These are phyloP conservation scores for Metschnikowia amazonensis DNA, from an alignment of 805 yeast species.

Conservation along the genomic window DNA sequence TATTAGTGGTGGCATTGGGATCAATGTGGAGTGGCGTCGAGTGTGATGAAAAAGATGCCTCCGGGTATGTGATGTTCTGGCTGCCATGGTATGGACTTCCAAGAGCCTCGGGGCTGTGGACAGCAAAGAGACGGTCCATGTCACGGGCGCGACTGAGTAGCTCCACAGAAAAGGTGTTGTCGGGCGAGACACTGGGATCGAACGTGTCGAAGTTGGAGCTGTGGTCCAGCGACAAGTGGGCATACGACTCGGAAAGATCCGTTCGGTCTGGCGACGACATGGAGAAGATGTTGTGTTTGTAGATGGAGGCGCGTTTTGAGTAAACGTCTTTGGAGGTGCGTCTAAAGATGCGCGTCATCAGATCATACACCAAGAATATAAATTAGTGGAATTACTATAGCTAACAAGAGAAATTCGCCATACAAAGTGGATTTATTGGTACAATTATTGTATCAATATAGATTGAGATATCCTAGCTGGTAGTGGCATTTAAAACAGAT, in stretches of 20 bases:
- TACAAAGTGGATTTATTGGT: too few relatives aligned
- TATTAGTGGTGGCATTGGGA: too few relatives aligned
- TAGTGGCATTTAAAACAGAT: too few relatives aligned
- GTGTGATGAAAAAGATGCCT: constrained; percentile 6
- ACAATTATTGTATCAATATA: too few relatives aligned
- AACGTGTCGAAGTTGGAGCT: constrained; percentile 13
- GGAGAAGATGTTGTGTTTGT: background rate
- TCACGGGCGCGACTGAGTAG: constrained; percentile 9
- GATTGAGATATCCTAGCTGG: too few relatives aligned
- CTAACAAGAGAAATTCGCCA: too few relatives aligned
- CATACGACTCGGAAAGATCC: constrained; percentile 28
- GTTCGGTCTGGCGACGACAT: constrained; percentile 10
- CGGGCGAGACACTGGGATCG: constrained; percentile 1
- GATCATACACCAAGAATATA: too few relatives aligned
- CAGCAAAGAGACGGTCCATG: constrained; percentile 3
- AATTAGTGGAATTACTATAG: too few relatives aligned
- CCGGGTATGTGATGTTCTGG: background rate
- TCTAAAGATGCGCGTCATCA: background rate
- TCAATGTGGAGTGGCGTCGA: constrained; percentile 9
- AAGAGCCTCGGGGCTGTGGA: background rate
- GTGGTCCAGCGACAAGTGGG: constrained; percentile 26
- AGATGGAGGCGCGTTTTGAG: constrained; percentile 3
- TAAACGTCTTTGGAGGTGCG: constrained; percentile 1
- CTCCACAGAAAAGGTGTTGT: constrained; percentile 4
- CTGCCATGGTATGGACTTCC: background rate